A percentile compares a stretch with the other conserved stretches of the same genome.
Evolutionary conservation across 2,329 filamentous ascomycete species (phyloP).

Genomic region (Colletotrichum chrysophilum): DNA sequence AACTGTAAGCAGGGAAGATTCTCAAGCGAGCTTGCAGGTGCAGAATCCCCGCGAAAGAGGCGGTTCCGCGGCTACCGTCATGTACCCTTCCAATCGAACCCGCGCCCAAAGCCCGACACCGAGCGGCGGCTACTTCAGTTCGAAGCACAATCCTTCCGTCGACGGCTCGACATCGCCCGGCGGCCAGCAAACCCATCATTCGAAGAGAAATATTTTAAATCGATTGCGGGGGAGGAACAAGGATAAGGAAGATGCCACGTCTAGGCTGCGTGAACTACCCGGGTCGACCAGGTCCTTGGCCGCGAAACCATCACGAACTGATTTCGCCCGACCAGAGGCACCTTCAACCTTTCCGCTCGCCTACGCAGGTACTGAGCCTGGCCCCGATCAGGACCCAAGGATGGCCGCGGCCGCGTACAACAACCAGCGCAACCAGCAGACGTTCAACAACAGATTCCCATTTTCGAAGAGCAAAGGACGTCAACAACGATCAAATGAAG

Average conservation of each 20-base stretch:
- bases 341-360: conserved; percentile 40
- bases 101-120: conserved; percentile 85
- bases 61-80: conserved; percentile 41
- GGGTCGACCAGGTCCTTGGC: conserved; percentile 59
- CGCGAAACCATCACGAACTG: conserved; percentile 52
- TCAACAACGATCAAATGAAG: conserved; percentile 52
- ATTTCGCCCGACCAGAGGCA: conserved; percentile 46
- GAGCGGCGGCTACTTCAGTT: conserved; percentile 63
- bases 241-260: conserved; percentile 57
- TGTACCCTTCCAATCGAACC: conserved; percentile 50
- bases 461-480: conserved; percentile 62
- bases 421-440: conserved; percentile 45
- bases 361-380: conserved; percentile 30
- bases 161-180: conserved; percentile 66
- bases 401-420: background rate
- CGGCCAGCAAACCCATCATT: conserved; percentile 39
- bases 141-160: conserved; percentile 48
- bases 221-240: conserved; percentile 57
- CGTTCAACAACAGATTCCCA: conserved; percentile 68
- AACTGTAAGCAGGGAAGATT: conserved; percentile 78
- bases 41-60: conserved; percentile 57
- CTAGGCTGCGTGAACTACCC: conserved; percentile 53
- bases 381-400: conserved; percentile 33
- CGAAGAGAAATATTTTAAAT: conserved; percentile 53
- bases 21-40: conserved; percentile 52